phyloP scores from a whole-genome alignment of 208 protist species.

The Crithidia thermophila region DNA sequence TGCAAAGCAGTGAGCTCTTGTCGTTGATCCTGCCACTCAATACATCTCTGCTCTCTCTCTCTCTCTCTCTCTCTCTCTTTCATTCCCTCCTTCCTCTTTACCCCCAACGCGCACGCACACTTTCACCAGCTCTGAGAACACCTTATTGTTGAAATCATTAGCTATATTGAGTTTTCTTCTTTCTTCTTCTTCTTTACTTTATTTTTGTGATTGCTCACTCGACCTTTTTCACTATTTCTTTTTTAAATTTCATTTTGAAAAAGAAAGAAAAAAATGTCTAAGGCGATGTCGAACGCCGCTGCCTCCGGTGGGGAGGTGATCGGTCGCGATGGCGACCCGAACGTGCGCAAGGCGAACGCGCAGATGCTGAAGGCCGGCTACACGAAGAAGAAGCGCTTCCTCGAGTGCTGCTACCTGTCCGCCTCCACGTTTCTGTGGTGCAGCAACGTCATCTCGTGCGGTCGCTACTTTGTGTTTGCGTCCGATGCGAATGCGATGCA shows the following conservation, averaged over 20 bases:
- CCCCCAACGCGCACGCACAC: background rate
- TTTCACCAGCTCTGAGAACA: no score
- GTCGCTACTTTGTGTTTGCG: constrained; percentile 72
- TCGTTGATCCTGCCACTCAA: background rate
- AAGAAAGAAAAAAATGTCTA: background rate
- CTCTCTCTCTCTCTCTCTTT: constrained; percentile 1
- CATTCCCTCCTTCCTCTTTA: constrained; percentile 2
- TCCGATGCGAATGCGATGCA: constrained; percentile 60
- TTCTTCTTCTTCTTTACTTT: background rate
- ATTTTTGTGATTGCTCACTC: background rate
- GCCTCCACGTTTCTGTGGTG: constrained; percentile 62
- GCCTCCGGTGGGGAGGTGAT: constrained; percentile 37
- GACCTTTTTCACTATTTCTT: background rate
- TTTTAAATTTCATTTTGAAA: background rate
- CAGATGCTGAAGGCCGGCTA: constrained; percentile 82
- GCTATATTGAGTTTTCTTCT: background rate
- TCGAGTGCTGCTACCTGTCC: constrained; percentile 83
- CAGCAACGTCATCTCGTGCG: constrained; percentile 58
- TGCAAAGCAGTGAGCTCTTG: no score
- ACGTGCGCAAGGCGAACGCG: constrained; percentile 76
- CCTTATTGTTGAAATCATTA: background rate
- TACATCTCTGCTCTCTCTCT: background rate
- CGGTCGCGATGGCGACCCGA: constrained; percentile 48
- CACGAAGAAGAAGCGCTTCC: constrained; percentile 82
- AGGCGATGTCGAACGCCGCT: constrained; percentile 2